Evolutionary conservation across 768 basidiomycete genomes (phyloP), one percentile per base, ranked within the genome.

Genomic region (Amanita thiersii): DNA sequence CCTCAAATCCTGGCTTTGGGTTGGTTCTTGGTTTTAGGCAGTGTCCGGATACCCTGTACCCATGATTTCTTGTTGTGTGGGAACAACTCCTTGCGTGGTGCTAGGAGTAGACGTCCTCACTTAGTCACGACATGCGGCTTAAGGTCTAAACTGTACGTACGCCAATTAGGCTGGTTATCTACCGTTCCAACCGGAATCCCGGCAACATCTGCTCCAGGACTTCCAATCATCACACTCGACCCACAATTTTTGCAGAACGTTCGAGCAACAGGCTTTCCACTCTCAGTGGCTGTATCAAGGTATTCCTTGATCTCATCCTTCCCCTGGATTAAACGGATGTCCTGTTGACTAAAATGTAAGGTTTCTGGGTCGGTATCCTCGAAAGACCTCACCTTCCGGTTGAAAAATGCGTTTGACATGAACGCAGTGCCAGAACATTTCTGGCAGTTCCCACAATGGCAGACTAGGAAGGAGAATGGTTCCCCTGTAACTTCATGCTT

Each of bases 401-500:
- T 56, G 54, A 58, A 65, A 39, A 57, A 50, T 4, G 53, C 46
- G 40, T 61, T 58, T n/a, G 57, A 46, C 45, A 58, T 54, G 47
- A 63, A 65, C 2, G 56, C 59, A 19, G 56, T 56, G 20, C 62
- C 63, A 9, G 53, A 50, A 4, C 44, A 32, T 34, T 58, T 53
- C 51, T 59, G 58, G 51, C 63, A 65, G 37, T 65, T 61, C 19
- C 17, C 21, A 43, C 63, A 63, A 41, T 63, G 59, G 38, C 61
- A 65, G 4, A 63, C 46, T 3, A 51, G 41, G 44, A 53, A 63
- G 28, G 54, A 50, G 39, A 60, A 52, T 7, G 60, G 63, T 28
- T 62, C 56, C 11, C 55, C 58, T 10, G 31, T 33, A 26, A 60
- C 38, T 18, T 52, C 51, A 37, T 55, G 58, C 19, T 49, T 49